Percentiles rank a stretch among this genome's conserved stretches.
These are phyloP conservation scores for Acorus calamus DNA, from an alignment of 106 monocot genomes.

Conservation along the genomic window DNA sequence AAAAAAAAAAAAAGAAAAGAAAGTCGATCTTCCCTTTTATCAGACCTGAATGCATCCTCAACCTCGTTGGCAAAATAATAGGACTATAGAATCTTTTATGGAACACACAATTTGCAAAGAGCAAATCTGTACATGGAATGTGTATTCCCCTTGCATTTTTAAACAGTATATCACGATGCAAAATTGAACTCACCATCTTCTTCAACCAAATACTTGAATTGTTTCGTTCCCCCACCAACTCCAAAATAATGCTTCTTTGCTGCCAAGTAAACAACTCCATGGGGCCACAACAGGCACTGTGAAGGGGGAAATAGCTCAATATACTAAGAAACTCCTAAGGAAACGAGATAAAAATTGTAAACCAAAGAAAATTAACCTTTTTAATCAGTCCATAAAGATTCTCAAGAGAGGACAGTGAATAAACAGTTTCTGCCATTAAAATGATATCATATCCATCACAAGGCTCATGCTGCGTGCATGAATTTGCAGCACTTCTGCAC, in stretches of 20 bases:
- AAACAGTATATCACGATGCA: background rate
- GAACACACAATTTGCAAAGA: background rate
- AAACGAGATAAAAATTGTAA: background rate
- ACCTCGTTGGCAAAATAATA: too few relatives aligned
- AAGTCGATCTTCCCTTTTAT: too few relatives aligned
- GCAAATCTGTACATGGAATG: background rate
- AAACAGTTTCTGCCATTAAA: constrained; percentile 93
- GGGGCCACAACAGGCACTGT: constrained; percentile 43
- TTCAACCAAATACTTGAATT: constrained; percentile 59
- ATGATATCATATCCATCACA: constrained; percentile 72
- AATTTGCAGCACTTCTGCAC: constrained; percentile 1
- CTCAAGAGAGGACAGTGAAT: constrained; percentile 45
- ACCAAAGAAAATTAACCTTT: constrained; percentile 33
- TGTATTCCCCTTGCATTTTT: background rate
- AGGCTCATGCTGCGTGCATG: background rate
- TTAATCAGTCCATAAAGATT: constrained; percentile 71
- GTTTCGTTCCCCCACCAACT: constrained; percentile 92
- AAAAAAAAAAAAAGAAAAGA: too few relatives aligned
- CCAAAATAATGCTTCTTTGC: constrained; percentile 99
- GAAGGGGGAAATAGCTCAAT: background rate
- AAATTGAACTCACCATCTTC: constrained; percentile 64
- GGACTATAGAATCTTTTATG: too few relatives aligned
- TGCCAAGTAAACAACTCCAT: constrained; percentile 78
- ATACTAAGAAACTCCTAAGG: background rate
- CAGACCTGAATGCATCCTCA: too few relatives aligned